Conservation (phyloP, 2,329 filamentous ascomycete genomes). For the Neonectria neomacrospora region DNA sequence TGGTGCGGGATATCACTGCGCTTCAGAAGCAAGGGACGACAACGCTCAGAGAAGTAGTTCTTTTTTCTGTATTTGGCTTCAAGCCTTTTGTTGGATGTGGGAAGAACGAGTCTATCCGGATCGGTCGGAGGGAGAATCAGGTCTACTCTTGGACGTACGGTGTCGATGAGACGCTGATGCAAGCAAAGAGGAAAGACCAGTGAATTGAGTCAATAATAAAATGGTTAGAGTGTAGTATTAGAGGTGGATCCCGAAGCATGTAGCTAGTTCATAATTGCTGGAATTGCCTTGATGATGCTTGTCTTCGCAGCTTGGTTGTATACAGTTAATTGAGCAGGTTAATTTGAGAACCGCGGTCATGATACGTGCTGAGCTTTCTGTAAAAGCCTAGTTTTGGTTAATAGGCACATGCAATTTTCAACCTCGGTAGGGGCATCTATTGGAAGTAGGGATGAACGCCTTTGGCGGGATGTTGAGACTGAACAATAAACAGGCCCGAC, state of each 20-base stretch:
- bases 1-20: background rate
- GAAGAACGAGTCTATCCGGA: conserved; percentile 3
- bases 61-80: background rate
- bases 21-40: background rate
- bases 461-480: background rate
- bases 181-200: background rate
- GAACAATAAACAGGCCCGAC: background rate
- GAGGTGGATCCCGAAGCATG: too few species aligned
- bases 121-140: background rate
- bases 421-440: too few species aligned
- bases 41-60: conserved; percentile 4
- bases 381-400: background rate
- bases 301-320: too few species aligned
- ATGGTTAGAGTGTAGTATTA: background rate
- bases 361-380: background rate
- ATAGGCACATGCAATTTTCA: too few species aligned
- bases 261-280: too few species aligned
- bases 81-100: conserved; percentile 2
- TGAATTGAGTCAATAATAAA: background rate
- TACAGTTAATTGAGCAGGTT: too few species aligned
- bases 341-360: background rate
- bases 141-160: conserved; percentile 5
- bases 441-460: background rate
- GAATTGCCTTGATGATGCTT: too few species aligned
- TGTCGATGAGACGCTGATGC: background rate